Evolutionary conservation across 2,329 filamentous ascomycete genomes (phyloP).

Genomic region (Phaeosphaeria sp.): DNA sequence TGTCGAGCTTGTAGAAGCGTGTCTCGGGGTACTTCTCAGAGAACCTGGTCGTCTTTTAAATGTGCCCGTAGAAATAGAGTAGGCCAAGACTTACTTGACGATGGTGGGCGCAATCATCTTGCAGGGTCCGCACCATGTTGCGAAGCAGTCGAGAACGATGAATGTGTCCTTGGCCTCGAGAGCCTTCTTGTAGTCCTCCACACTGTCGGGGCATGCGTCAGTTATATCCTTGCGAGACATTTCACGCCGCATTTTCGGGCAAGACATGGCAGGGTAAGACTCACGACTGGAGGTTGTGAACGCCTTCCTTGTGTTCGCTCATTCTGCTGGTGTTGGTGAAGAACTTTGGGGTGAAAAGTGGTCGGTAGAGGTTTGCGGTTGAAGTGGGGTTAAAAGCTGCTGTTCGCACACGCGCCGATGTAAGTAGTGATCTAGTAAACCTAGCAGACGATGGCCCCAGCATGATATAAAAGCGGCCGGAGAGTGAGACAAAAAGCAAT

Average conservation of each 20-base stretch:
- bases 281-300: constrained; percentile 58
- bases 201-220: constrained; percentile 1
- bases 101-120: constrained; percentile 84
- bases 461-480: constrained; percentile 46
- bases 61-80: background rate
- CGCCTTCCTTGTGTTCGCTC: constrained; percentile 50
- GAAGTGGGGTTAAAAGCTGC: constrained; percentile 36
- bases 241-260: constrained; percentile 18
- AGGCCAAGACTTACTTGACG: constrained; percentile 60
- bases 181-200: constrained; percentile 58
- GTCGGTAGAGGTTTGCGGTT: constrained; percentile 40
- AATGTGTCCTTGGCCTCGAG: constrained; percentile 61
- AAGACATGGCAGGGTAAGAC: constrained; percentile 25
- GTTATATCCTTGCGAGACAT: background rate
- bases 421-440: constrained; percentile 52
- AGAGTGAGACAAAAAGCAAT: constrained; percentile 24
- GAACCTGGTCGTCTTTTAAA: constrained; percentile 54
- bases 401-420: constrained; percentile 47
- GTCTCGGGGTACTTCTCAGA: constrained; percentile 66
- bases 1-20: constrained; percentile 88
- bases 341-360: constrained; percentile 42
- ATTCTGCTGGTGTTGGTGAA: constrained; percentile 53
- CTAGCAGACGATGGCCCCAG: constrained; percentile 45
- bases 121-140: constrained; percentile 94
- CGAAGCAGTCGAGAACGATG: constrained; percentile 85